phyloP scores from a whole-genome alignment of 495 filamentous ascomycete genomes.

The Aspergillus cristatus region DNA sequence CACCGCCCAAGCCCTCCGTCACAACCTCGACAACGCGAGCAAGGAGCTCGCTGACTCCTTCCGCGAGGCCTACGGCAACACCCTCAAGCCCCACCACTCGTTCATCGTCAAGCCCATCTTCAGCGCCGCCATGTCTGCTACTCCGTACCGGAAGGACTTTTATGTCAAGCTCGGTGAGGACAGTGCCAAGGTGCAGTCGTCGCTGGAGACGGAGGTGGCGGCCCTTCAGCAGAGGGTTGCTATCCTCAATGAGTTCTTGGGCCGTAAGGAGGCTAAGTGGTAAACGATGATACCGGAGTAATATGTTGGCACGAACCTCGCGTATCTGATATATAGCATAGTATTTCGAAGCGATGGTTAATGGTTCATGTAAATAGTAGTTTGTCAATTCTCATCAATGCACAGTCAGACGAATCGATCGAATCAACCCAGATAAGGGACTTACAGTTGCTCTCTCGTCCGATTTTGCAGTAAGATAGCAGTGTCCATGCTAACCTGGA shows the following conservation, averaged over 20 bases:
- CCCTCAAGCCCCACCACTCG: slow-evolving; percentile 84
- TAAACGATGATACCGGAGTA: slow-evolving; percentile 20
- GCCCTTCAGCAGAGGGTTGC: slow-evolving; percentile 64
- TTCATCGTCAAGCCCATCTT: slow-evolving; percentile 84
- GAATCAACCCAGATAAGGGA: too few species aligned
- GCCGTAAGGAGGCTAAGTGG: slow-evolving; percentile 62
- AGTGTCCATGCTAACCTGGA: too few species aligned
- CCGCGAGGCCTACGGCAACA: slow-evolving; percentile 69
- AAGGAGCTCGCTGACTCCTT: slow-evolving; percentile 82
- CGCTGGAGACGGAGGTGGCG: slow-evolving; percentile 59
- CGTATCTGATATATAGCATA: slow-evolving; percentile 1
- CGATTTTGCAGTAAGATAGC: too few species aligned
- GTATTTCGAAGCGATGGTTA: too few species aligned
- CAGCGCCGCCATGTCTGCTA: slow-evolving; percentile 81
- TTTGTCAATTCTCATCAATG: too few species aligned
- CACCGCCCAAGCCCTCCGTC: slow-evolving; percentile 71
- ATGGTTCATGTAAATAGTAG: background rate
- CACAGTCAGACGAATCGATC: too few species aligned
- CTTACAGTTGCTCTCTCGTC: too few species aligned
- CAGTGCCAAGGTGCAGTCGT: slow-evolving; percentile 42
- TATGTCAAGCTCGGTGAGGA: slow-evolving; percentile 75
- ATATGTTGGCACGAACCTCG: slow-evolving; percentile 3
- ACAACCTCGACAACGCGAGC: slow-evolving; percentile 54
- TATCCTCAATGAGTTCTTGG: slow-evolving; percentile 68
- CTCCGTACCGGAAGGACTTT: slow-evolving; percentile 85